Evolutionary conservation across 768 basidiomycete genomes (phyloP).

Genomic region (Xerocomellus dryophilus): DNA sequence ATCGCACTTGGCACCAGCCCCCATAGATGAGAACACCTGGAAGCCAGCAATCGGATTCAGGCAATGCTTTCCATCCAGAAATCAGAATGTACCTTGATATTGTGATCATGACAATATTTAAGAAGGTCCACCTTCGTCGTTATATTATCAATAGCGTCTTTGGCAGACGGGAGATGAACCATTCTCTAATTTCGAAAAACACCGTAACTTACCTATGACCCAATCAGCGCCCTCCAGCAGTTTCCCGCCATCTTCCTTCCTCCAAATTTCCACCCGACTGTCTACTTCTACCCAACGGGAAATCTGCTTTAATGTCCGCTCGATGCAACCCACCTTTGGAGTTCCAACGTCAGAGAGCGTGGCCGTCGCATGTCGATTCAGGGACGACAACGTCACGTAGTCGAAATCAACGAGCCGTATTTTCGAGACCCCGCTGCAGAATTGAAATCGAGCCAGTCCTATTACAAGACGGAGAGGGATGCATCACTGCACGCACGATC

Average conservation of each 20-base stretch:
- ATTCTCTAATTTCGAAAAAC: not conserved
- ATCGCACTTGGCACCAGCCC: conserved; percentile 91
- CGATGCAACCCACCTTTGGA: conserved; percentile 82
- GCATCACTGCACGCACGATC: conserved; percentile 61
- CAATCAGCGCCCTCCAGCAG: conserved; percentile 86
- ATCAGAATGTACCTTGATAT: conserved; percentile 60
- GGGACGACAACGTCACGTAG: conserved; percentile 90
- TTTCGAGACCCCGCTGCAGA: conserved; percentile 62
- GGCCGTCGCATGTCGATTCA: conserved; percentile 94
- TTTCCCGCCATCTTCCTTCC: conserved; percentile 69
- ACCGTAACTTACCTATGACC: conserved; percentile 71
- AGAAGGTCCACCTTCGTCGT: conserved; percentile 94
- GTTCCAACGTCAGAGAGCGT: conserved; percentile 87
- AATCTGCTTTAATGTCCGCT: conserved; percentile 64
- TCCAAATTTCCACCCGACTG: conserved; percentile 79
- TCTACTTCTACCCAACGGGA: conserved; percentile 90
- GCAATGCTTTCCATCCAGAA: not conserved
- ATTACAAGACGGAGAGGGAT: not conserved
- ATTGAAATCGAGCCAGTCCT: not conserved
- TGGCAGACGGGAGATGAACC: conserved; percentile 6
- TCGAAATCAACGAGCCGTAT: conserved; percentile 92
- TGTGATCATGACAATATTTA: conserved; percentile 76
- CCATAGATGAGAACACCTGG: conserved; percentile 95
- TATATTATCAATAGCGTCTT: conserved; percentile 97
- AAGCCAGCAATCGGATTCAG: not conserved